Evolutionary conservation across 2,329 filamentous ascomycete species (phyloP).

Genomic region (Sarocladium strictum): DNA sequence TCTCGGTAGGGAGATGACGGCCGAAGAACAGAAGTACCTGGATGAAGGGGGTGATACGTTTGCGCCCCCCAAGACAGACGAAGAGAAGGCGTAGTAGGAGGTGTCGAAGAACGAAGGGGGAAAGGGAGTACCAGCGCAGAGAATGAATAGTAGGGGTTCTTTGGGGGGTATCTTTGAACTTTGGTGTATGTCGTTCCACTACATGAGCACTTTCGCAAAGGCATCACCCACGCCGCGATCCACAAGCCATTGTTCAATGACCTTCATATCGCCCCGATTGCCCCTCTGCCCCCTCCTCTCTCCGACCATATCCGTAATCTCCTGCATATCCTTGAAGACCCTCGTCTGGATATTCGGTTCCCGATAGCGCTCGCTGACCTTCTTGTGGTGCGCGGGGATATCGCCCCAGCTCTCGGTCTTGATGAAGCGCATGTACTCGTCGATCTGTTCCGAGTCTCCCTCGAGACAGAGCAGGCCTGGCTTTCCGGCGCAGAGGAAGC

Average conservation of each 20-base stretch:
- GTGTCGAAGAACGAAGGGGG: not conserved
- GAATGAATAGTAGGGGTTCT: too few relatives aligned
- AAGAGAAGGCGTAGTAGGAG: slow-evolving; percentile 4
- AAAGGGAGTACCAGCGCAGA: too few relatives aligned
- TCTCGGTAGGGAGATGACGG: slow-evolving; percentile 41
- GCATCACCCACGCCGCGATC: slow-evolving; percentile 37
- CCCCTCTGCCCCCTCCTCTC: slow-evolving; percentile 41
- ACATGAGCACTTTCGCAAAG: slow-evolving; percentile 36
- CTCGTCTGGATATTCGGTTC: slow-evolving; percentile 29
- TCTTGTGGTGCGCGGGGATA: slow-evolving; percentile 56
- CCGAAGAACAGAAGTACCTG: slow-evolving; percentile 45
- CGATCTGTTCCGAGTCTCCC: slow-evolving; percentile 39
- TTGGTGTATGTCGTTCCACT: not conserved
- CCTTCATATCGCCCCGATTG: slow-evolving; percentile 48
- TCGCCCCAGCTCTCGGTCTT: slow-evolving; percentile 59
- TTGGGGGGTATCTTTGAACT: not conserved
- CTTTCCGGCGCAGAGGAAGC: slow-evolving; percentile 55
- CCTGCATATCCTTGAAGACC: slow-evolving; percentile 49
- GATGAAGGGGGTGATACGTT: slow-evolving; percentile 37
- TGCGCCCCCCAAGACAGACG: slow-evolving; percentile 11
- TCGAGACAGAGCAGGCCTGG: slow-evolving; percentile 50
- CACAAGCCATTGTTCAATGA: slow-evolving; percentile 42
- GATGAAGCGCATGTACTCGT: slow-evolving; percentile 57
- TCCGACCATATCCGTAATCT: slow-evolving; percentile 45
- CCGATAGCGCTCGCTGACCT: slow-evolving; percentile 50